Evolutionary conservation across 2,329 filamentous ascomycete genomes (phyloP).

Genomic region (Cladophialophora bantiana): DNA sequence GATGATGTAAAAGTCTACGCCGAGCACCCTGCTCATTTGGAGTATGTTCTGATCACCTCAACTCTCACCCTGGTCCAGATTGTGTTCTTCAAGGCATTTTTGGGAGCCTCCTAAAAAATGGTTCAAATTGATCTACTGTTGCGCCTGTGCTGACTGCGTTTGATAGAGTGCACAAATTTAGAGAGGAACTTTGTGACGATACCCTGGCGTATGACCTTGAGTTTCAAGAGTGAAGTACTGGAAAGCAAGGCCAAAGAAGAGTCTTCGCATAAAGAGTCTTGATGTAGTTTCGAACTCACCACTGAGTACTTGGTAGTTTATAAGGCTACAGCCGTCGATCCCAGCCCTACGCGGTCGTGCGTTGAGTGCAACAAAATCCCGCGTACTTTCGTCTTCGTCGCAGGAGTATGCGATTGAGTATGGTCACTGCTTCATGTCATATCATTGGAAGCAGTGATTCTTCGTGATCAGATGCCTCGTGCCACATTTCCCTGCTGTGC

Average conservation of each 20-base stretch:
- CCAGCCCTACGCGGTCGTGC: background rate
- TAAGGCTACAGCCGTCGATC: background rate
- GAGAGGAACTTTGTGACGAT: conserved; percentile 52
- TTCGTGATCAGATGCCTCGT: background rate
- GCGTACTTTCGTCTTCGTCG: background rate
- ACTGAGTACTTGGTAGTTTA: background rate
- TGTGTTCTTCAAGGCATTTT: background rate
- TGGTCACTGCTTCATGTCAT: background rate
- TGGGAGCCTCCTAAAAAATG: background rate
- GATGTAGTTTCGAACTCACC: background rate
- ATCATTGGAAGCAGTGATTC: background rate
- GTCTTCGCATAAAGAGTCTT: background rate
- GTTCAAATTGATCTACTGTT: background rate
- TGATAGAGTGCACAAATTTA: conserved; percentile 49
- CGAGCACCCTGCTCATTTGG: conserved; percentile 54
- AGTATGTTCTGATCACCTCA: conserved; percentile 45
- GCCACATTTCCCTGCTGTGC: background rate
- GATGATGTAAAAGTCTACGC: conserved; percentile 54
- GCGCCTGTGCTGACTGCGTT: conserved; percentile 13
- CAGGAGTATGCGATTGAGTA: background rate
- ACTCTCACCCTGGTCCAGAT: no score
- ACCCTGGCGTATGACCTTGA: conserved; percentile 53
- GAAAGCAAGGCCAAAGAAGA: background rate
- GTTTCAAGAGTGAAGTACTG: conserved; percentile 40
- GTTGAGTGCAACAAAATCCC: background rate